A percentile compares a stretch with the other conserved stretches of the same genome.
Evolutionary conservation across 1,284 basidiomycete genomes (phyloP).

Genomic region (Austroboletus niveus): DNA sequence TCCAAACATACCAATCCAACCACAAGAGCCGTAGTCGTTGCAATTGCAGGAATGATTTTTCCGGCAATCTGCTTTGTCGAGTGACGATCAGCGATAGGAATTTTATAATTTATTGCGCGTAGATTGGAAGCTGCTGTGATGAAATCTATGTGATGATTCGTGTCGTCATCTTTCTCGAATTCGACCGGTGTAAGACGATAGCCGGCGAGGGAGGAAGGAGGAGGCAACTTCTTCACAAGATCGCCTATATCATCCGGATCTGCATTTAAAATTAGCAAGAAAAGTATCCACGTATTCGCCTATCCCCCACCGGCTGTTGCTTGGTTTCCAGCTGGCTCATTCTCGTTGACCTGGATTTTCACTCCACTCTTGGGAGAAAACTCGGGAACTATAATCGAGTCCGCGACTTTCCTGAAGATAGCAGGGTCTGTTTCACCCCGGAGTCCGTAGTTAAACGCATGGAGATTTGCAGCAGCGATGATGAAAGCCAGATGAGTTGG

Average conservation of each 20-base stretch:
- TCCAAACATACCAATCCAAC: constrained; percentile 96
- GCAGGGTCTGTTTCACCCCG: constrained; percentile 84
- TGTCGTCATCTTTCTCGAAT: constrained; percentile 99
- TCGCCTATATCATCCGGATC: constrained; percentile 57
- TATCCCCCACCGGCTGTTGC: constrained; percentile 38
- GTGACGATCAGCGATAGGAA: constrained; percentile 86
- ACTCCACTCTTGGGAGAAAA: constrained; percentile 92
- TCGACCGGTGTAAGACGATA: constrained; percentile 95
- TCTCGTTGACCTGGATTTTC: constrained; percentile 95
- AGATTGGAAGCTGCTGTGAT: constrained; percentile 98
- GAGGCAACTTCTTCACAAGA: constrained; percentile 70
- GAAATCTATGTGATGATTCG: constrained; percentile 98
- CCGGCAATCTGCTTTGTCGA: constrained; percentile 98
- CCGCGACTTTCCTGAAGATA: constrained; percentile 83
- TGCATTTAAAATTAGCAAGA: constrained; percentile 20
- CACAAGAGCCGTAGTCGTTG: constrained; percentile 95
- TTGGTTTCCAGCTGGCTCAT: constrained; percentile 71
- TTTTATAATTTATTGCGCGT: constrained; percentile 94
- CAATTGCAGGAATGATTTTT: constrained; percentile 99
- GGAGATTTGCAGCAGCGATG: constrained; percentile 92
- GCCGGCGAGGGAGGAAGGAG: constrained; percentile 88
- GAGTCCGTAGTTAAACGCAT: constrained; percentile 97
- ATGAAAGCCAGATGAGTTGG: constrained; percentile 88
- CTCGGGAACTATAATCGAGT: constrained; percentile 87
- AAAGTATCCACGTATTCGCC: constrained; percentile 1